Evolutionary conservation across 768 basidiomycete species (phyloP).

Genomic region (Boletellus emodensis): DNA sequence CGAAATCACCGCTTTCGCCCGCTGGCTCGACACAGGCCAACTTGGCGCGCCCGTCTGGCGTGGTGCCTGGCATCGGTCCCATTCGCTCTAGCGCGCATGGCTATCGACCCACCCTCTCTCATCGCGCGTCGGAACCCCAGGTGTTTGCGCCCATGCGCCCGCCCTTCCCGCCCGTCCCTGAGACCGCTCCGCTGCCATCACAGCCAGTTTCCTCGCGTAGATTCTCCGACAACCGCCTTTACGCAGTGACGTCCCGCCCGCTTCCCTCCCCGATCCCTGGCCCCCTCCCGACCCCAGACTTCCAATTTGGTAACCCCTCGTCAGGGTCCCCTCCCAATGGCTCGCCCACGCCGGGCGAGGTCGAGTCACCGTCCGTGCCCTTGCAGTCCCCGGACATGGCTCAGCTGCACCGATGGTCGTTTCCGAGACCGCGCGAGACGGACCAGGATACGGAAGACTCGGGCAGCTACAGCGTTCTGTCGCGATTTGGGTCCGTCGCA

Average conservation of each 20-base stretch:
- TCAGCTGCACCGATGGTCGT: constrained; percentile 36
- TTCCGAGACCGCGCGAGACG: constrained; percentile 38
- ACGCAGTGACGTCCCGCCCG: constrained; percentile 45
- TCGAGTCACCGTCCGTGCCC: constrained; percentile 21
- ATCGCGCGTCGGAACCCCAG: constrained; percentile 33
- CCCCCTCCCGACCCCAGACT: constrained; percentile 57
- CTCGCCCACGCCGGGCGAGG: constrained; percentile 49
- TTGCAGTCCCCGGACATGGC: constrained; percentile 44
- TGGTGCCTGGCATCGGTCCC: constrained; percentile 31
- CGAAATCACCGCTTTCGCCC: constrained; percentile 33
- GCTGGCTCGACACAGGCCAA: constrained; percentile 31
- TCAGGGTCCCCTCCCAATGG: constrained; percentile 42
- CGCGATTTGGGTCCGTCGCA: constrained; percentile 59
- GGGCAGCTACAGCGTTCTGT: constrained; percentile 41
- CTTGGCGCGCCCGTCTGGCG: constrained; percentile 33
- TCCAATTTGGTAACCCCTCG: constrained; percentile 60
- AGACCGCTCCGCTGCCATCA: constrained; percentile 14
- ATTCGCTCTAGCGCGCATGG: constrained; percentile 46
- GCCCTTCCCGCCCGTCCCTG: constrained; percentile 32
- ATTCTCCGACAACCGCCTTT: constrained; percentile 45
- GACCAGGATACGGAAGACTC: constrained; percentile 56
- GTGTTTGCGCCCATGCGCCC: constrained; percentile 37
- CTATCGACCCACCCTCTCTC: constrained; percentile 30
- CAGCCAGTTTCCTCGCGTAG: constrained; percentile 19
- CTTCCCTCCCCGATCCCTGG: constrained; percentile 46